Evolutionary conservation across 1,139 yeast genomes (phyloP).

Genomic region (Sugiyamaella grinbergsii): DNA sequence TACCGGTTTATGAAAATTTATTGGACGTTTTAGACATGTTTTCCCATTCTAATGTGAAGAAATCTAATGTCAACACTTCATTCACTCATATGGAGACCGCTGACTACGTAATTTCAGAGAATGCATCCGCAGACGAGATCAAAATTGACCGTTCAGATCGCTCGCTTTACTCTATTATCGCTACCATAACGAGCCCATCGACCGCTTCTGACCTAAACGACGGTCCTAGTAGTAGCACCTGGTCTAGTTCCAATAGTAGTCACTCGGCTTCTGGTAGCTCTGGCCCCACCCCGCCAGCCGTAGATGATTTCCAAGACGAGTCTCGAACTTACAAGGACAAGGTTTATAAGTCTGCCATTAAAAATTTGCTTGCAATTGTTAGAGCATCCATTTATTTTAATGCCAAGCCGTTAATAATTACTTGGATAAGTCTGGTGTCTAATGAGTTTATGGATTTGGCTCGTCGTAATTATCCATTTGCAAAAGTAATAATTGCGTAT

Average conservation of each 20-base stretch:
- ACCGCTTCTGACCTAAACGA: neutral
- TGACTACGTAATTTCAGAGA: neutral
- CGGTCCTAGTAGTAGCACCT: neutral
- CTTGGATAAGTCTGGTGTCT: slow-evolving; percentile 29
- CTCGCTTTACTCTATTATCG: neutral
- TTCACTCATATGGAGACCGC: neutral
- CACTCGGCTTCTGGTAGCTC: neutral
- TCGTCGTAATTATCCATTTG: slow-evolving; percentile 28
- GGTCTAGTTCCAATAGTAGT: neutral
- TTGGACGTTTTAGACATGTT: neutral
- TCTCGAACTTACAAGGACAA: neutral
- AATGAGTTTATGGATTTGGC: slow-evolving; percentile 29
- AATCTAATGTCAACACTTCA: neutral
- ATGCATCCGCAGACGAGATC: neutral
- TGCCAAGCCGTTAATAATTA: slow-evolving; percentile 20
- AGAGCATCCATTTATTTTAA: slow-evolving; percentile 15
- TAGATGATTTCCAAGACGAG: neutral
- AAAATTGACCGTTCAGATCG: neutral
- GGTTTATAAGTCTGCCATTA: slow-evolving; percentile 18
- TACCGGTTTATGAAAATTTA: slow-evolving; percentile 21
- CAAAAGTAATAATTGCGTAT: slow-evolving; percentile 28
- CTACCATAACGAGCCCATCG: neutral
- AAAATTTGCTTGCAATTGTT: slow-evolving; percentile 8
- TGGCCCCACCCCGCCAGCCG: neutral
- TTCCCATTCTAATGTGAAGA: neutral